Base-by-base conservation (phyloP, 768 basidiomycete species). In the Boletus reticuloceps region DNA sequence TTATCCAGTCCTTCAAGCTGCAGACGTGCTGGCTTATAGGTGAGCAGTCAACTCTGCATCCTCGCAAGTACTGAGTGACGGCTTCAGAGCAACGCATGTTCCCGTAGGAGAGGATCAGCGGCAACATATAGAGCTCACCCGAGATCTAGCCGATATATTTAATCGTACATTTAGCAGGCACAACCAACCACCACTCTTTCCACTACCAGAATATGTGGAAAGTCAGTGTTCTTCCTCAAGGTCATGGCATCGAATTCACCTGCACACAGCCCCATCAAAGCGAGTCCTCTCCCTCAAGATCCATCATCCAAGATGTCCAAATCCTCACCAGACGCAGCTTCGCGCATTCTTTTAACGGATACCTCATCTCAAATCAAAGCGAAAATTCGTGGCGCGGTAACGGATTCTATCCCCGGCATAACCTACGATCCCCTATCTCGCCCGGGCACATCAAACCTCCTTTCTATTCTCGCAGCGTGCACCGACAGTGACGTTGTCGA, bases 21-120 rank as follows among this genome's bases (percentile, higher is more conserved):
- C 94, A 2, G 96, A 98, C 65, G 88, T 98, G 46, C 77, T 98
- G 8, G 76, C 84, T 0, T 97, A 98, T 25, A 82, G 81, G 94
- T 90, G 60, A 53, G 82, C 27, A 32, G 6, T 55, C 43, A 1
- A 8, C 19, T 20, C 6, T 34, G 22, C 38, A 34, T 27, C 1
- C 41, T 19, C 17, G 29, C 20, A 1, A 13, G 6, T 8, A 12
- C 47, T 50, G 17, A 47, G 41, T 19, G 19, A 39, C 12, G 12
- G 13, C 10, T 7, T 2, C 58, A 93, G 94, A 61, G 83, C 94
- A 3, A 96, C 94, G 0, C 90, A 94, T 68, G 89, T 98, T 1
- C 96, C 96, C 1, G 95, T 98, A 6, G 96, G 96, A 25, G 94
- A 98, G 64, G 96, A 98, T 69, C 96, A 98, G 66, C 83, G 84